Evolutionary conservation across 2,329 filamentous ascomycete species (phyloP), one percentile per base, ranked within the genome.

Genomic region (Onygena corvina): DNA sequence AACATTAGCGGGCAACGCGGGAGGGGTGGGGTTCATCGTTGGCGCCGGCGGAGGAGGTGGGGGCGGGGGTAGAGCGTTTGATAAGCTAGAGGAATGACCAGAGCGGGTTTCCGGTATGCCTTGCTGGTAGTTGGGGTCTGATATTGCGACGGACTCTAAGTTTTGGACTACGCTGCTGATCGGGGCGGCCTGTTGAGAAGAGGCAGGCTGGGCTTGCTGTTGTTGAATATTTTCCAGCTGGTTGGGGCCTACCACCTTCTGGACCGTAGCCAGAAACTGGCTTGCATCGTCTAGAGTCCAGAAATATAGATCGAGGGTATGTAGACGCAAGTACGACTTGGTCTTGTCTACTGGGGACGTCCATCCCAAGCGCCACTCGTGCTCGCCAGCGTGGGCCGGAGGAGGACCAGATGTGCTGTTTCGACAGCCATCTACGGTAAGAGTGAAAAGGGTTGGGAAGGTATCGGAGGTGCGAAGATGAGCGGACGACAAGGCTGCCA

Each of bases 121-220:
- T 53, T 71, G 68, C 35, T 66, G 65, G 54, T 72, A 71, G 4
- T 66, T 67, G 2, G 68, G 70, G 47, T 76, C 70, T 11, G 75
- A 72, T 49, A 82, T 74, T 3, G 79, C 79, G 3, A 78, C 72
- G 38, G 73, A 75, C 59, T 83, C 79, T 21, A 83, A 66, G 53
- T 80, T 75, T 53, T 81, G 76, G 12, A 83, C 78, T 0, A 83
- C 73, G 0, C 77, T 73, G 58, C 77, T 80, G 64, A 80, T 70
- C 4, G 66, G 50, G 62, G 67, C 52, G 51, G 61, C 52, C 52
- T 70, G 56, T 51, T 60, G 40, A 25, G 38, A 42, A 35, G 64
- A 54, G 49, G 64, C 52, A 4, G 68, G 54, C 36, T 66, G 64
- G 11, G 67, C 63, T 47, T 47, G 46, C 30, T 27, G 30, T 3